Evolutionary conservation across 352 stramenopile species (phyloP).

Genomic region (Globisporangium mamillatum): DNA sequence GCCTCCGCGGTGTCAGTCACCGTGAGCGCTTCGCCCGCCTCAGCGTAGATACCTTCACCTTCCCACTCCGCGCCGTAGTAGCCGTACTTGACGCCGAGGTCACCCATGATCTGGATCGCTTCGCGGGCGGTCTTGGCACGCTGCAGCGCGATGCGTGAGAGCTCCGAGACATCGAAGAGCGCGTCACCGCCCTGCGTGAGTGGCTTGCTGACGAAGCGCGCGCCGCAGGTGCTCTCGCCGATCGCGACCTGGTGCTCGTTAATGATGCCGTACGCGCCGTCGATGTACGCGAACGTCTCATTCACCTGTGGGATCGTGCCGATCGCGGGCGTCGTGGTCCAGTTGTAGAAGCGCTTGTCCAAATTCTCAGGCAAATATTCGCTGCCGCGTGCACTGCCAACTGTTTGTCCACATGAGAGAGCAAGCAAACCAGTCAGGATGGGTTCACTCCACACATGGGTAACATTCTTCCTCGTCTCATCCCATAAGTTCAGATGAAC

Average conservation of each 20-base stretch:
- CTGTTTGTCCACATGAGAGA: constrained; percentile 23
- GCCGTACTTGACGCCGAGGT: constrained; percentile 89
- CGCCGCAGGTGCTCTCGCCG: constrained; percentile 77
- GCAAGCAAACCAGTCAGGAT: constrained; percentile 3
- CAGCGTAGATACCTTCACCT: constrained; percentile 45
- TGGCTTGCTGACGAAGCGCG: constrained; percentile 59
- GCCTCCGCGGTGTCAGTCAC: constrained; percentile 89
- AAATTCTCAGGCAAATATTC: constrained; percentile 64
- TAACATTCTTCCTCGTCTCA: background rate
- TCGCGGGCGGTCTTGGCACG: constrained; percentile 74
- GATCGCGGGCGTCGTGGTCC: constrained; percentile 53
- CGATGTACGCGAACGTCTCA: constrained; percentile 76
- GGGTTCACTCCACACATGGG: background rate
- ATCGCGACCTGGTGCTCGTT: constrained; percentile 84
- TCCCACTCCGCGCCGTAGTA: constrained; percentile 93
- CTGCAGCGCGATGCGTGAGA: constrained; percentile 89
- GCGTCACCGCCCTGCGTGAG: constrained; percentile 70
- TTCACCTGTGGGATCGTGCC: constrained; percentile 63
- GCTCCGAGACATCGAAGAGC: constrained; percentile 86
- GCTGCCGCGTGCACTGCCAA: constrained; percentile 54
- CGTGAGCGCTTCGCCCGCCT: constrained; percentile 88
- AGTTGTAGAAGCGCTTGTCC: constrained; percentile 69
- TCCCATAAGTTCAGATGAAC: background rate
- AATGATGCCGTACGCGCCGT: constrained; percentile 79
- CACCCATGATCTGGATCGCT: constrained; percentile 90